Evolutionary conservation across 345 rosid genomes (phyloP).

Genomic region (Eutrema japonicum): DNA sequence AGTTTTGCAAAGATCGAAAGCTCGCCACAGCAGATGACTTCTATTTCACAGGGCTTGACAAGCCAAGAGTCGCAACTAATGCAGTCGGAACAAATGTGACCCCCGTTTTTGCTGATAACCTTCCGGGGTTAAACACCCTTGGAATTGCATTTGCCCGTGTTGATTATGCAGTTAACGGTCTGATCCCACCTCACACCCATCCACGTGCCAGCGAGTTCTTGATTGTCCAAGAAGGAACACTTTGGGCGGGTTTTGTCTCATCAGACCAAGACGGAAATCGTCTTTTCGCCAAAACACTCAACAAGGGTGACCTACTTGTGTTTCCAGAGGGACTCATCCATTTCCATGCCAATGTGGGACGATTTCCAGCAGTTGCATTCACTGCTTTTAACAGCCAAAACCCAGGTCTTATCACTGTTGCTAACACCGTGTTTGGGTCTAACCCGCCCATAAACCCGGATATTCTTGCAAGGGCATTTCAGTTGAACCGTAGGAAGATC

Average conservation of each 20-base stretch:
- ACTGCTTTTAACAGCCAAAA: conserved; percentile 13
- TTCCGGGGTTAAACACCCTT: conserved; percentile 31
- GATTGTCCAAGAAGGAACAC: not conserved
- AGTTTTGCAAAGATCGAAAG: conserved; percentile 34
- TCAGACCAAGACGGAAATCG: conserved; percentile 23
- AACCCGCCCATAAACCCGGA: not conserved
- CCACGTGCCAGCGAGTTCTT: conserved; percentile 43
- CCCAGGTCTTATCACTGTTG: not conserved
- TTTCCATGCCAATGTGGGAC: conserved; percentile 14
- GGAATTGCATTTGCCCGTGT: conserved; percentile 26
- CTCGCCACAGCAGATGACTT: conserved; percentile 21
- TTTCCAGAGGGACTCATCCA: conserved; percentile 35
- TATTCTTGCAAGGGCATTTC: not conserved
- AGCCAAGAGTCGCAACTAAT: not conserved
- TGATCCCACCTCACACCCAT: conserved; percentile 38
- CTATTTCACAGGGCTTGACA: not conserved
- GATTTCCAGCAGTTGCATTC: not conserved
- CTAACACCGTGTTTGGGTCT: conserved; percentile 8
- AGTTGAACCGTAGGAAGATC: not conserved
- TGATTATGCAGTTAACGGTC: conserved; percentile 2
- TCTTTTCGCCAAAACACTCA: conserved; percentile 5
- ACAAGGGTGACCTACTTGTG: conserved; percentile 16
- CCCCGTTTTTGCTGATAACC: not conserved
- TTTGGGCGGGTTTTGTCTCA: conserved; percentile 22
- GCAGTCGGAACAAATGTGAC: not conserved